Conservation (phyloP, 2,329 filamentous ascomycete species). For the Botryotinia globosa region DNA sequence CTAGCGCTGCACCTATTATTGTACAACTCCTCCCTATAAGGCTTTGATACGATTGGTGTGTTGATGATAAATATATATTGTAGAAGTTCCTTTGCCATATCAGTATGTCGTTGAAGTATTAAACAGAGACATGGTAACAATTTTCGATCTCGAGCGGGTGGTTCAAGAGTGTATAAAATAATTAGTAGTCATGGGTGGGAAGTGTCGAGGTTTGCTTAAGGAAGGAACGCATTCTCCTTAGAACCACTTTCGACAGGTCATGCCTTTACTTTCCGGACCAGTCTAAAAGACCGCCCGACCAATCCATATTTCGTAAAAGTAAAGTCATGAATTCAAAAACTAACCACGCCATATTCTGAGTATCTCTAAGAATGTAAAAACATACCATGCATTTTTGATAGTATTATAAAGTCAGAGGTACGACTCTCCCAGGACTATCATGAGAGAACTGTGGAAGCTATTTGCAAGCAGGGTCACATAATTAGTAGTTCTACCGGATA, state of each 20-base stretch:
- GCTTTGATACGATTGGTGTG: background rate
- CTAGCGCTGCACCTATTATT: background rate
- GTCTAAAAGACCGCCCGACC: background rate
- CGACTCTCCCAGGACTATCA: background rate
- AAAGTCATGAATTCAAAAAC: background rate
- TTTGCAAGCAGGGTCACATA: background rate
- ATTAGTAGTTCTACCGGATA: background rate
- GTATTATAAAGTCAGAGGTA: background rate
- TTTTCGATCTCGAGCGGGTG: background rate
- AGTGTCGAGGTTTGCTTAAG: background rate
- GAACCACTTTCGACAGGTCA: background rate
- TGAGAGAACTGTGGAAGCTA: background rate
- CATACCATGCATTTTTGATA: background rate
- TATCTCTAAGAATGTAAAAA: background rate
- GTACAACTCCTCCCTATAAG: background rate
- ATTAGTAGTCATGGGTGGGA: background rate
- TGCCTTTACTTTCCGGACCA: background rate
- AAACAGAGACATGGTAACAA: background rate
- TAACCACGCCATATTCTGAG: background rate
- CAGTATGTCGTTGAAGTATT: background rate
- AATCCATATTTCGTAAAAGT: background rate
- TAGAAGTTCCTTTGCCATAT: background rate
- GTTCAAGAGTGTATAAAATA: background rate
- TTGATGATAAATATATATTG: background rate
- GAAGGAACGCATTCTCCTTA: background rate